These are phyloP conservation scores for Brassica nigra DNA, from an alignment of 345 rosid species.

Conservation along the genomic window DNA sequence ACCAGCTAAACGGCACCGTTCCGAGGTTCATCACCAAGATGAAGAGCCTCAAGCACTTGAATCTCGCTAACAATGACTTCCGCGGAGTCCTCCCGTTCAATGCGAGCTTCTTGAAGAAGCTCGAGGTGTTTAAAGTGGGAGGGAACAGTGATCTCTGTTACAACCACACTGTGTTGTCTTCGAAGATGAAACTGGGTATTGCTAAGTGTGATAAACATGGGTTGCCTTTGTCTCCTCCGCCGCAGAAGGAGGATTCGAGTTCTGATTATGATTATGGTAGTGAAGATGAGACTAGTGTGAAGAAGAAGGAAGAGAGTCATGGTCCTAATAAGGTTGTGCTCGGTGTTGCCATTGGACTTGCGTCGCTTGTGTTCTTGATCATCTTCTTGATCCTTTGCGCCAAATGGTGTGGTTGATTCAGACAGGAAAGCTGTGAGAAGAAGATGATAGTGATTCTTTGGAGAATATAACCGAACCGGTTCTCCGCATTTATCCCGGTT, in stretches of 20 bases:
- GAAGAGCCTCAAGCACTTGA: conserved; percentile 67
- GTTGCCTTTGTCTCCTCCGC: conserved; percentile 79
- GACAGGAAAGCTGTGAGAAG: neutral
- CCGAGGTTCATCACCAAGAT: conserved; percentile 70
- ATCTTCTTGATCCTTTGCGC: conserved; percentile 79
- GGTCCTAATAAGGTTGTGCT: conserved; percentile 90
- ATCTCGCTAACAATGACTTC: conserved; percentile 70
- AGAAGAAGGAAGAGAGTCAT: conserved; percentile 53
- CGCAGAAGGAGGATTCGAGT: conserved; percentile 57
- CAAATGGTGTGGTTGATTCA: conserved; percentile 65
- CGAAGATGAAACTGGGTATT: conserved; percentile 83
- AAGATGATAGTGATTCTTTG: conserved; percentile 22
- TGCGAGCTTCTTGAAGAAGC: conserved; percentile 60
- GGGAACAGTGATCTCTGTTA: conserved; percentile 83
- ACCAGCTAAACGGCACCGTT: conserved; percentile 84
- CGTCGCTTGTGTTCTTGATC: conserved; percentile 83
- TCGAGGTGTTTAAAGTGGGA: conserved; percentile 67
- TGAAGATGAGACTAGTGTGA: conserved; percentile 39
- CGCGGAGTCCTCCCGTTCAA: conserved; percentile 90
- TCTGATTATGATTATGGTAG: conserved; percentile 60
- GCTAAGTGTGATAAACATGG: conserved; percentile 90
- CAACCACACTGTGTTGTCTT: conserved; percentile 65
- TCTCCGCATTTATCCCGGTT: conserved; percentile 34
- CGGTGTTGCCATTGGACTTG: conserved; percentile 82
- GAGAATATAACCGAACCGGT: conserved; percentile 31